phyloP scores from a whole-genome alignment of 2,329 filamentous ascomycete genomes.

The Coniochaeta ligniaria region DNA sequence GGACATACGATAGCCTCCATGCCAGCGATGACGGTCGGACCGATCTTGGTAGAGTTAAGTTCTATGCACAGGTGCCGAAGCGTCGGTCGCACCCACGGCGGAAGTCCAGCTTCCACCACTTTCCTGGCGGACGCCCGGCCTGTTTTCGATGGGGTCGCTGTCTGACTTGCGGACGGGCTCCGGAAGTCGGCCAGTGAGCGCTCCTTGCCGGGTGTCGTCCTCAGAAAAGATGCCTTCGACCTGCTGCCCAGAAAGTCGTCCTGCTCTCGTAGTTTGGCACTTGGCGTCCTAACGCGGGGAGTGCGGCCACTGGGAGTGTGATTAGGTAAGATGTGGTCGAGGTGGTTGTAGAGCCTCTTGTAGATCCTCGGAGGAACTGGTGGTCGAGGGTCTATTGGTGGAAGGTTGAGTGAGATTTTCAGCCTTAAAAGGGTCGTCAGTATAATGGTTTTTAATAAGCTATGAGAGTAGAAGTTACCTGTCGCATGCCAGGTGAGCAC shows the following conservation, averaged over 20 bases:
- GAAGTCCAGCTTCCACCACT: constrained; percentile 25
- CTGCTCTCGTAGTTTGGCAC: constrained; percentile 22
- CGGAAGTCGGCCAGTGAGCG: constrained; percentile 20
- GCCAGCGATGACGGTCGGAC: constrained; percentile 68
- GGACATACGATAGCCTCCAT: constrained; percentile 50
- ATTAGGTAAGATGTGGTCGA: constrained; percentile 62
- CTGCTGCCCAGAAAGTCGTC: constrained; percentile 8
- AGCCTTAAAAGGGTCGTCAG: constrained; percentile 41
- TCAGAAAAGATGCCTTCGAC: constrained; percentile 10
- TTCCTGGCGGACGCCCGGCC: constrained; percentile 26
- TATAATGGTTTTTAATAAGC: background rate
- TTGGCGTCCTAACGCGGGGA: constrained; percentile 22
- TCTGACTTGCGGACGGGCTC: constrained; percentile 19
- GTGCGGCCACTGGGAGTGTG: constrained; percentile 20
- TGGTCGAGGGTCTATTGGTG: constrained; percentile 66
- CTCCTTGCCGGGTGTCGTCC: constrained; percentile 20
- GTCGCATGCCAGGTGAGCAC: constrained; percentile 84
- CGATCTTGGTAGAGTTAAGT: constrained; percentile 53
- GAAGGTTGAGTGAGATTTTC: constrained; percentile 69
- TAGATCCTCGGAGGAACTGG: constrained; percentile 77
- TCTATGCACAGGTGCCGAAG: constrained; percentile 59
- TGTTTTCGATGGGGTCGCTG: constrained; percentile 23
- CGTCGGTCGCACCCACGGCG: constrained; percentile 62
- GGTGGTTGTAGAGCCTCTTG: constrained; percentile 73
- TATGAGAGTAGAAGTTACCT: constrained; percentile 38